Base-by-base conservation (phyloP, 129 eudicot species). In the Chrysanthemum lavandulifolium region DNA sequence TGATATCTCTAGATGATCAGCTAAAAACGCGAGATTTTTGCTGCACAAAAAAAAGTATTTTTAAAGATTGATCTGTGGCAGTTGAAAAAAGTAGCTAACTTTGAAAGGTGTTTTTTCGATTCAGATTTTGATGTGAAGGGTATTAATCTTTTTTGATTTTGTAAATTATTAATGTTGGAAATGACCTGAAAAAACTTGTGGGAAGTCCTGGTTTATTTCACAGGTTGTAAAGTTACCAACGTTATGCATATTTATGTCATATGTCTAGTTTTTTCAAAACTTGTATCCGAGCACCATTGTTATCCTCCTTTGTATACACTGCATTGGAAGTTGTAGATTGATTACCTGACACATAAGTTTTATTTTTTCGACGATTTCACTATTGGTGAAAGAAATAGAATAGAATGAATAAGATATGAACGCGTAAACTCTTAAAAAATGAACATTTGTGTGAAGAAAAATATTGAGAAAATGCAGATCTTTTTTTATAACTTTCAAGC, bases 1-100 rank as follows among this genome's bases (percentile, higher is more conserved):
- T 65, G 94, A 85, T 55, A 86, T 89, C 72, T 70, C 95, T 61
- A 87, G 86, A 68, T 92, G 95, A 87, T 75, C 70, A 67, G 29
- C 23, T 74, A 79, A 52, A 64, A 21, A 49, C 36, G 58, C 56
- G 19, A 14, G 47, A 61, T 29, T 65, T 58, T 65, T 19, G 72
- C 67, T 73, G 78, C 78, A 54, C 51, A 78, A 56, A 61, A 71
- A 47, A 29, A 53, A 2, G 4, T 18, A 0, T 29, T 43, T 54
- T 62, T 53, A 73, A 73, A 52, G 59, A 74, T 40, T 31, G 70
- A 82, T 69, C 73, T 48, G 69, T 80, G 79, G 73, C 77, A 68
- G 73, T 63, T 53, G 45, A 15, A 77, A 57, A 78, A 90, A 83
- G 82, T 76, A 56, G 79, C 91, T 87, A 87, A 90, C 97, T 62